Evolutionary conservation across 2,329 filamentous ascomycete species (phyloP), one percentile per base, ranked within the genome.

Genomic region (Claviceps capensis): DNA sequence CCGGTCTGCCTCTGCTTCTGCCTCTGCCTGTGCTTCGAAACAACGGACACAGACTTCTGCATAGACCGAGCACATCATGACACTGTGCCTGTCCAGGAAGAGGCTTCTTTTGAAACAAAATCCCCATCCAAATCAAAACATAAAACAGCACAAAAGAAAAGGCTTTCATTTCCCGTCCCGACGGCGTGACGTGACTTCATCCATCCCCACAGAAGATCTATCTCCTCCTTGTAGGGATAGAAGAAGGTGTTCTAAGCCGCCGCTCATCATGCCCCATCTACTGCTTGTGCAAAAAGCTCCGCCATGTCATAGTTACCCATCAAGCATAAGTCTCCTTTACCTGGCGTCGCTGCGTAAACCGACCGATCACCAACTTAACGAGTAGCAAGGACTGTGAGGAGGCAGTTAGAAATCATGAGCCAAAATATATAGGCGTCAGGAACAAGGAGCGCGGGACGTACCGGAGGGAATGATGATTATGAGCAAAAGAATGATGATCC

Each of bases 391-490:
- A 70, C 68, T 70, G 26, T 23, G 23, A 3, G 19, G 17, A n/a
- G 26, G 16, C 19, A 1, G 26, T 45, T 36, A 49, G 48, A 23
- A 23, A 2, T 13, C 16, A 14, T 1, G 9, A 22, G 14, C 43
- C 9, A 11, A 22, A 1, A 11, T 8, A 17, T 16, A 13, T 9
- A 16, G n/a, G 16, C 40, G 34, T 16, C 19, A 6, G 4, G 13
- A 1, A 22, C 3, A 14, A 11, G 2, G 26, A 45, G 9, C 14
- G n/a, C 30, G 17, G 11, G 11, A 58, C 67, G 37, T 81, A 95
- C 91, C 88, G 61, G 85, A 78, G 59, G 93, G 93, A 61, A 97
- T 83, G 65, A 98, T 93, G 68, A 98, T 97, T 69, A 98, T 81
- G 61, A 95, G 74, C 60, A 98, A 79, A 62, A 98, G 77, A 61